phyloP scores from a whole-genome alignment of 805 yeast species.

The Candida incommunis region DNA sequence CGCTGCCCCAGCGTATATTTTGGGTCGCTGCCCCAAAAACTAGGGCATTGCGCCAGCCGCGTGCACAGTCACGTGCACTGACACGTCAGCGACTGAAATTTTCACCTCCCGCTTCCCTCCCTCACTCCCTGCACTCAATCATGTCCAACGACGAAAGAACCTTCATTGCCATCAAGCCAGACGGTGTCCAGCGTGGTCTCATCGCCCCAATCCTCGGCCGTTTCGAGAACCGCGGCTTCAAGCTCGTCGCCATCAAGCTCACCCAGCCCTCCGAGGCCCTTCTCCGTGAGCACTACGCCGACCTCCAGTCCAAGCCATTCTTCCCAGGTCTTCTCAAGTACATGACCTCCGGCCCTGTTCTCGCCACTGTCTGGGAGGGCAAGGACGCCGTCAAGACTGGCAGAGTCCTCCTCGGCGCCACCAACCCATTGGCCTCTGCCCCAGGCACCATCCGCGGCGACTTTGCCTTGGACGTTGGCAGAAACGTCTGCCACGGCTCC shows the following conservation, averaged over 20 bases:
- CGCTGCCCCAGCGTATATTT: too few species aligned
- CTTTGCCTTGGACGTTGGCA: conserved; percentile 95
- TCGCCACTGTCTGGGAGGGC: conserved; percentile 99
- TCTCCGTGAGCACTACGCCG: conserved; percentile 89
- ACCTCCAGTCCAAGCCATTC: conserved; percentile 91
- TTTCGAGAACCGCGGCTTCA: conserved; percentile 95
- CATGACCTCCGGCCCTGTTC: conserved; percentile 97
- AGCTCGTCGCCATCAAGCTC: conserved; percentile 91
- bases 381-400: conserved; percentile 99
- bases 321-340: conserved; percentile 92
- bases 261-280: conserved; percentile 74
- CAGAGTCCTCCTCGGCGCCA: conserved; percentile 94
- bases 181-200: conserved; percentile 99
- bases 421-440: conserved; percentile 93
- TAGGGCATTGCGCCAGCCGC: too few species aligned
- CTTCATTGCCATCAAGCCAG: conserved; percentile 47
- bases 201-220: conserved; percentile 79
- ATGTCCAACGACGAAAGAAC: conserved; percentile 17
- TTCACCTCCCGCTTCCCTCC: not conserved
- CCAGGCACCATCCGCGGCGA: conserved; percentile 99
- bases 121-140: conserved; percentile 2
- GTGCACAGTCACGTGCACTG: too few species aligned
- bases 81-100: too few species aligned
- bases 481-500: conserved; percentile 98
- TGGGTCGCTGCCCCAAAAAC: too few species aligned